Evolutionary conservation across 2,329 filamentous ascomycete genomes (phyloP).

Genomic region (Rhynchosporium secalis): DNA sequence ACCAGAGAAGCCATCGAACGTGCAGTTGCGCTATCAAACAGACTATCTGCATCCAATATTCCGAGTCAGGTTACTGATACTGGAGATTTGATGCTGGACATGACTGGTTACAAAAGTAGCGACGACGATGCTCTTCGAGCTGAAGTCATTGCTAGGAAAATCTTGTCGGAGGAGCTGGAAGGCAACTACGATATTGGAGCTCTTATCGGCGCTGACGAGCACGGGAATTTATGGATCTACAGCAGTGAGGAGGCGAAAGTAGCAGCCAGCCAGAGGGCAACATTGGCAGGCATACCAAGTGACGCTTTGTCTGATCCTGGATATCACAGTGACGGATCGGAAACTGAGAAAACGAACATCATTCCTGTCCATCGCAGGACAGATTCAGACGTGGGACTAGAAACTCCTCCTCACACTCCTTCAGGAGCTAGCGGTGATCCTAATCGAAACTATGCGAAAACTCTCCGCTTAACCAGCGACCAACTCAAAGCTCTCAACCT

Average conservation of each 20-base stretch:
- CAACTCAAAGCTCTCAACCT: constrained; percentile 85
- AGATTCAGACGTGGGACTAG: constrained; percentile 65
- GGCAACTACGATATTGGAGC: constrained; percentile 96
- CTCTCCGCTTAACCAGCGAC: constrained; percentile 88
- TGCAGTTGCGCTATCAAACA: constrained; percentile 81
- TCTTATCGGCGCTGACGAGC: constrained; percentile 90
- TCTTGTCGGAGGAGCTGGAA: constrained; percentile 88
- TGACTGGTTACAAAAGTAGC: constrained; percentile 94
- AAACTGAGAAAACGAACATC: constrained; percentile 55
- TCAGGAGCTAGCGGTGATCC: constrained; percentile 65
- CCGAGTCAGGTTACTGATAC: constrained; percentile 88
- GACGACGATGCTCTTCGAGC: constrained; percentile 90
- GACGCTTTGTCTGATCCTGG: constrained; percentile 91
- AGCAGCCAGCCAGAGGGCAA: constrained; percentile 69
- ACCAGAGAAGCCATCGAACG: constrained; percentile 77
- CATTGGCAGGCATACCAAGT: constrained; percentile 45
- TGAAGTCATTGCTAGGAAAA: constrained; percentile 89
- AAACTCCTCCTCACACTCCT: constrained; percentile 69
- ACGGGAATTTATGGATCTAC: constrained; percentile 99
- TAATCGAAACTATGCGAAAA: constrained; percentile 93
- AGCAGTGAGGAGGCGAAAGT: constrained; percentile 96
- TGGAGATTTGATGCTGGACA: constrained; percentile 95
- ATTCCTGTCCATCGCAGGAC: constrained; percentile 54
- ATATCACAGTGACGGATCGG: constrained; percentile 82
- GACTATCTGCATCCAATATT: constrained; percentile 87